Evolutionary conservation across 2,329 filamentous ascomycete genomes (phyloP), one percentile per base, ranked within the genome.

Genomic region (Colletotrichum euphorbiae): DNA sequence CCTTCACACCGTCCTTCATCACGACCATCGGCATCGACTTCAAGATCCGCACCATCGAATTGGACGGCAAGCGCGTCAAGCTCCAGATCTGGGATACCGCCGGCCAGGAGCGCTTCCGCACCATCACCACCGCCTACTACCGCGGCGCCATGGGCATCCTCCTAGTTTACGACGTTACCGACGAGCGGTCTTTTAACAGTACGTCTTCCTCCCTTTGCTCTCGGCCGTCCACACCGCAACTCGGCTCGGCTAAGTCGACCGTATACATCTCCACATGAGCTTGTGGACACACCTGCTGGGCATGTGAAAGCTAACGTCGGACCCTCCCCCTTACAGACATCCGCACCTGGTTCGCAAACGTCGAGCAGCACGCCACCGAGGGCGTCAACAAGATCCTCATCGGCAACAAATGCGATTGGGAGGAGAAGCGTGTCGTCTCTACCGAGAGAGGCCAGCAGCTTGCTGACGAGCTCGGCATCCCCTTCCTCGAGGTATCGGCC

Each of bases 391-490:
- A 98, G 87, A 98, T 99, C 78, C 89, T 99, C 73, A 98, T 99
- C 74, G 96, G 96, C 79, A 99, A 99, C 88, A 99, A 99, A 84
- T 99, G 96, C 84, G 96, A 99, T 82, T 98, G 96, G 96, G 96
- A 98, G 82, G 96, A 99, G 84, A 98, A 98, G 87, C 91, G 96
- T 74, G 94, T 93, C 62, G 92, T 99, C 46, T 94, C 93, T 56
- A 97, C 92, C 69, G 94, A 98, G 80, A 91, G 94, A 77, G 96
- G 96, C 74, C 94, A 99, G 81, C 91, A 91, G 72, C 89, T 99
- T 64, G 96, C 96, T 68, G 92, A 97, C 82, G 96, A 98, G 82
- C 90, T 99, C 69, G 94, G 94, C 77, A 97, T 99, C 72, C 95
- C 96, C 19, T 99, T 99, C 87, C 92, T 99, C 79, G 96, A 99